Percentiles rank a stretch among this genome's conserved stretches.
Evolutionary conservation across 2,329 filamentous ascomycete genomes (phyloP).

Genomic region (Sporothrix schenckii): DNA sequence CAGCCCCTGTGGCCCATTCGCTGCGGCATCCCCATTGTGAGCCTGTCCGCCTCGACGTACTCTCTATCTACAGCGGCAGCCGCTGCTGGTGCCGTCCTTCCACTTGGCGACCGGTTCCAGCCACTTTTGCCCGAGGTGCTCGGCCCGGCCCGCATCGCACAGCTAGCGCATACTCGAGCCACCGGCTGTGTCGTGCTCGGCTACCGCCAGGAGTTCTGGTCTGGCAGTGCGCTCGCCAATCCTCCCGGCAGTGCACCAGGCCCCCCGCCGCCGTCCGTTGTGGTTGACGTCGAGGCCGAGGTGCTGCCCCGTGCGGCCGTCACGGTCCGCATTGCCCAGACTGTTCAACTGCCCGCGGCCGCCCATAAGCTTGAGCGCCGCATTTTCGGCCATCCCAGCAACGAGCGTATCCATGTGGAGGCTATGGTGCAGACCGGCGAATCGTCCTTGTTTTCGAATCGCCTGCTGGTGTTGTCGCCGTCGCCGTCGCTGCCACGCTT

Average conservation of each 20-base stretch:
- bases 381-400: constrained; percentile 29
- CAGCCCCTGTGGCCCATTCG: constrained; percentile 29
- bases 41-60: constrained; percentile 48
- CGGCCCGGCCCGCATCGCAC: constrained; percentile 44
- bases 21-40: constrained; percentile 44
- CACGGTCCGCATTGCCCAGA: constrained; percentile 43
- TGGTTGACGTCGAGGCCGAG: constrained; percentile 46
- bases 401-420: constrained; percentile 45
- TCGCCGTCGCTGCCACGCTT: constrained; percentile 37
- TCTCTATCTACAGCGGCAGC: constrained; percentile 39
- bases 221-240: constrained; percentile 2
- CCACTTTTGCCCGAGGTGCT: constrained; percentile 46
- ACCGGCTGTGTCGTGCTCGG: constrained; percentile 46
- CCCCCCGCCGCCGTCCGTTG: constrained; percentile 36
- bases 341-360: constrained; percentile 22
- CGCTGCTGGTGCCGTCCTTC: constrained; percentile 21
- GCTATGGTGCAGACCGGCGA: constrained; percentile 38
- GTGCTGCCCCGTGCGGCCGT: constrained; percentile 46
- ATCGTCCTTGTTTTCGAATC: constrained; percentile 25
- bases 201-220: constrained; percentile 48
- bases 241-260: neutral
- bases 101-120: constrained; percentile 48
- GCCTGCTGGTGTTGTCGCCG: constrained; percentile 40
- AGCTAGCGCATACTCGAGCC: constrained; percentile 46
- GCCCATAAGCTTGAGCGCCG: constrained; percentile 19